phyloP scores from a whole-genome alignment of 345 rosid genomes.

The Euclidium syriacum region DNA sequence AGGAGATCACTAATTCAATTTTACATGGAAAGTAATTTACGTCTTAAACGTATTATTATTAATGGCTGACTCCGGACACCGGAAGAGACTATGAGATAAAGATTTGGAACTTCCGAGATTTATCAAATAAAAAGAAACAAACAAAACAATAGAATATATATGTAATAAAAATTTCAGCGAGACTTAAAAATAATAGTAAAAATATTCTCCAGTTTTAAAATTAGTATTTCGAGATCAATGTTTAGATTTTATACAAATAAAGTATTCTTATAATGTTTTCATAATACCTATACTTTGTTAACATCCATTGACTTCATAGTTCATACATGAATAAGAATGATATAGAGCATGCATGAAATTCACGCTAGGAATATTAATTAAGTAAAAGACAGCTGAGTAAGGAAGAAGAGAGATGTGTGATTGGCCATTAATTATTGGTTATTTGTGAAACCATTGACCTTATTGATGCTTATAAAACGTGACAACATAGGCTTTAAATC shows the following conservation, averaged over 20 bases:
- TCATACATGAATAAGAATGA: neutral
- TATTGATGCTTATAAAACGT: slow-evolving; percentile 7
- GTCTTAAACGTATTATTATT: too few species aligned
- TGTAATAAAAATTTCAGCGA: too few species aligned
- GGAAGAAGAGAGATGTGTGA: neutral
- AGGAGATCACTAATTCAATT: too few species aligned
- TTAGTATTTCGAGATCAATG: neutral
- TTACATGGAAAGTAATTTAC: too few species aligned
- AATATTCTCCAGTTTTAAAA: neutral
- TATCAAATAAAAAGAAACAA: too few species aligned
- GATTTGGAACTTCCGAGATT: too few species aligned
- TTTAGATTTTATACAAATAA: neutral
- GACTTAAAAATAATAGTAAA: neutral
- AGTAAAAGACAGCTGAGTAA: neutral
- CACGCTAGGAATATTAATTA: neutral
- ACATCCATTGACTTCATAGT: neutral
- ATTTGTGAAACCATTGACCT: neutral
- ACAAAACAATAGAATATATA: too few species aligned
- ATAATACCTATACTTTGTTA: neutral
- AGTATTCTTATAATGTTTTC: neutral
- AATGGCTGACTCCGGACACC: too few species aligned
- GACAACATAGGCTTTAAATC: neutral
- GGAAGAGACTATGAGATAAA: too few species aligned
- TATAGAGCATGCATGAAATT: neutral
- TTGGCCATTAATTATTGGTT: neutral